Base-by-base conservation (phyloP, 805 yeast genomes). In the Yarrowia osloensis region DNA sequence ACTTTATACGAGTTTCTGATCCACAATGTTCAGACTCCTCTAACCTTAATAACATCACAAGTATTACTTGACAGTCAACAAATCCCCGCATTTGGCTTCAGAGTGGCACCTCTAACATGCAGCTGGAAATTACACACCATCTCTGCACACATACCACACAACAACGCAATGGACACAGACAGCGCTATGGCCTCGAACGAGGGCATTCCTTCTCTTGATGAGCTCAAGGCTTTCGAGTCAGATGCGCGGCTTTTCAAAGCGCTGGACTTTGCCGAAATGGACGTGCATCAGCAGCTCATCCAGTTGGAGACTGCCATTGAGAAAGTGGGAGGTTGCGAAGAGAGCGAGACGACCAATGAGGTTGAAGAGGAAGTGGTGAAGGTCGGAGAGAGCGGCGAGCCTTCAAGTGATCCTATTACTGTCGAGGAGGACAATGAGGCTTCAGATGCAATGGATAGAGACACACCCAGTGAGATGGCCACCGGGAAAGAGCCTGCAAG, bases 91-190 rank as follows among this genome's bases (percentile, higher is more conserved):
- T 21, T 15, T 5, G 22, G n/a, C 22, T 22, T 13, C 47, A 21
- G 22, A 7, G 12, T 12, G 15, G 4, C 31, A 46, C 15, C 50
- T 46, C 15, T 33, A 46, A 9, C 11, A 46, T 46, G 50, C 33
- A 26, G 29, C 19, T 46, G 13, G 21, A 26, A 15, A 13, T 13
- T 8, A 8, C 50, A 12, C 57, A 28, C 31, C 46, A 19, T 9
- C 24, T 22, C 21, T 1, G 21, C 15, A 29, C 29, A 33, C 21
- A 54, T 33, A 26, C 19, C 35, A 54, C 49, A 37, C 24, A n/a
- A 35, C 61, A 24, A 28, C 42, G 33, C 44, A 26, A 57, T 57
- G 63, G 63, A 57, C 26, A 40, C 49, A 12, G 63, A 57, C 8
- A 54, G 31, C 13, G 26, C 44, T 3, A 57, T 40, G 49, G n/a